Evolutionary conservation across 352 stramenopile species (phyloP).

Genomic region (Phytophthora citricola): DNA sequence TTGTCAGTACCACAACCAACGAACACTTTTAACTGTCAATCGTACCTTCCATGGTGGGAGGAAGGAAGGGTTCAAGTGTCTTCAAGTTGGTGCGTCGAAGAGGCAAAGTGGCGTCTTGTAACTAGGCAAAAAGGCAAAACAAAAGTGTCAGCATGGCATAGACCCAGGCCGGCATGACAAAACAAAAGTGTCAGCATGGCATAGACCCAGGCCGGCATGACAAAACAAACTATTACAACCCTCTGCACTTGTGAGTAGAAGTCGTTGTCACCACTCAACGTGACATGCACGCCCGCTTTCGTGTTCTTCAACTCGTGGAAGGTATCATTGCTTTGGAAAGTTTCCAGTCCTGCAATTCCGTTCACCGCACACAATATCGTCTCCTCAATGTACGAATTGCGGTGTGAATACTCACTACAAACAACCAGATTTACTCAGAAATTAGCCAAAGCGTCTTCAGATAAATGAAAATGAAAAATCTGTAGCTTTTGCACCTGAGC

Average conservation of each 20-base stretch:
- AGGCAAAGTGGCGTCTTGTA: slow-evolving; percentile 66
- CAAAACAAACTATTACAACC: slow-evolving; percentile 29
- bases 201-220: slow-evolving; percentile 16
- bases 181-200: slow-evolving; percentile 1
- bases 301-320: slow-evolving; percentile 33
- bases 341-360: slow-evolving; percentile 53
- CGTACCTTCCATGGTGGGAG: slow-evolving; percentile 67
- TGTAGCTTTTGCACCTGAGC: slow-evolving; percentile 31
- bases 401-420: slow-evolving; percentile 44
- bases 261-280: slow-evolving; percentile 95
- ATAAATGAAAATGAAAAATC: not conserved
- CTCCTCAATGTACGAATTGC: slow-evolving; percentile 93
- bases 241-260: slow-evolving; percentile 95
- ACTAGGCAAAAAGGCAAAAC: slow-evolving; percentile 36
- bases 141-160: not conserved
- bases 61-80: slow-evolving; percentile 86
- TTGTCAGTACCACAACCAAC: slow-evolving; percentile 5
- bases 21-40: not conserved
- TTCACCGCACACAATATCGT: slow-evolving; percentile 83
- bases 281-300: slow-evolving; percentile 63
- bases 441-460: too few relatives aligned
- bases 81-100: slow-evolving; percentile 72
- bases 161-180: slow-evolving; percentile 17
- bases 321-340: slow-evolving; percentile 22
- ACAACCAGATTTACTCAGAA: too few relatives aligned